These are phyloP conservation scores for Juglanconis oblonga DNA, from an alignment of 2,329 filamentous ascomycete species.

Conservation along the genomic window DNA sequence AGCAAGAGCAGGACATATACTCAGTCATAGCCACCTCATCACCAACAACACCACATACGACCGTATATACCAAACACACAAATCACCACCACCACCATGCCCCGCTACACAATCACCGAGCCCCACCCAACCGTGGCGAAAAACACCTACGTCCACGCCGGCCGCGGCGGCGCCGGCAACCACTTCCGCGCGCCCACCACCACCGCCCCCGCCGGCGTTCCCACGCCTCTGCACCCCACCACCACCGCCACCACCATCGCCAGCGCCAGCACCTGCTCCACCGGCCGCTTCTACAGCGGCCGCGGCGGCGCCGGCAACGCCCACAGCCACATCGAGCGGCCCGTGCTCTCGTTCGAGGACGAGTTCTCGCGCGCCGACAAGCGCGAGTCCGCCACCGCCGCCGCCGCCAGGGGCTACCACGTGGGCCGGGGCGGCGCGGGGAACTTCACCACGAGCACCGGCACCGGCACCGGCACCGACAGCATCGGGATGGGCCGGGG, in stretches of 20 bases:
- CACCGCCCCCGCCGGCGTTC: slow-evolving; percentile 47
- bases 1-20: background rate
- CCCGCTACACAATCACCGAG: slow-evolving; percentile 44
- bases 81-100: slow-evolving; percentile 29
- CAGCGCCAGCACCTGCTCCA: slow-evolving; percentile 39
- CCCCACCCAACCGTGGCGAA: slow-evolving; percentile 45
- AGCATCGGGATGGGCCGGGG: slow-evolving; percentile 9
- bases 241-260: slow-evolving; percentile 38
- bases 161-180: slow-evolving; percentile 57
- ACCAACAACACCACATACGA: background rate
- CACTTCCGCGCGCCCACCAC: slow-evolving; percentile 45
- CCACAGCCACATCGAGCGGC: slow-evolving; percentile 47
- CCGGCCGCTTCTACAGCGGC: slow-evolving; percentile 60
- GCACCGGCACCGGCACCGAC: slow-evolving; percentile 27
- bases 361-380: slow-evolving; percentile 56
- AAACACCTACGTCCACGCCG: slow-evolving; percentile 49
- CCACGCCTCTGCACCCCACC: slow-evolving; percentile 43
- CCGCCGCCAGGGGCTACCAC: slow-evolving; percentile 43
- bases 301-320: slow-evolving; percentile 68
- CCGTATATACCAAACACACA: slow-evolving; percentile 9
- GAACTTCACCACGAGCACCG: slow-evolving; percentile 39
- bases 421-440: slow-evolving; percentile 64
- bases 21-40: background rate
- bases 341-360: slow-evolving; percentile 65
- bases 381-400: slow-evolving; percentile 47